Evolutionary conservation across 257 asterid genomes (phyloP), one percentile per base, ranked within the genome.

Genomic region (Knoxia roxburghii): DNA sequence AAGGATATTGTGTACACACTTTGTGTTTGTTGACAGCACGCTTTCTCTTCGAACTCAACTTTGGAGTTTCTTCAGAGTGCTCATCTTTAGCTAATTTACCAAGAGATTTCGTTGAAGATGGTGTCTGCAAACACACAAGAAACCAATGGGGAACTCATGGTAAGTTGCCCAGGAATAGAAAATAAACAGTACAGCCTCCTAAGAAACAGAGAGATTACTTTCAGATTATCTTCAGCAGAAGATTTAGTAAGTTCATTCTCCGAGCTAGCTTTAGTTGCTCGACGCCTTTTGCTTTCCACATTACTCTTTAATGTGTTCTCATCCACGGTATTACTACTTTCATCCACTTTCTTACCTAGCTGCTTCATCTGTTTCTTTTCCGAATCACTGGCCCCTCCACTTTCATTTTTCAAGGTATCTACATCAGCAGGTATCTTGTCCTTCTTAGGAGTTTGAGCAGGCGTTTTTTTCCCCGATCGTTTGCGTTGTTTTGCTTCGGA

Each of bases 21-120:
- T 86, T 82, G 50, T 78, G 87, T 66, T 78, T 73, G 73, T 83
- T 89, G 20, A 82, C 77, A 64, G 87, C 64, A 52, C 75, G 84
- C 76, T 90, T 85, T 79, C 95, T 83, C 93, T 87, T 94, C 76
- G 80, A 33, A 74, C 73, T 78, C 67, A 20, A 72, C 77, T 58
- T 78, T 30, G 80, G 77, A 60, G 79, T 79, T 78, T 86, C 90
- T 76, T 85, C 96, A 69, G 40, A 74, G 64, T 33, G 79, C 63
- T 83, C 85, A 68, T 59, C 79, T 72, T 82, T 80, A 54, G 78
- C 52, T 69, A 89, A 77, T 79, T 78, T 86, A 71, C 65, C 61
- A 46, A 80, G 84, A 67, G 90, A 78, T 74, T 80, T 86, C 13
- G 73, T 78, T 33, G 64, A 30, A 0, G 43, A 21, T 58, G 64